Percentiles rank a stretch among this genome's conserved stretches.
phyloP scores from a whole-genome alignment of 2,329 filamentous ascomycete species.

The Anthostomella pinea region DNA sequence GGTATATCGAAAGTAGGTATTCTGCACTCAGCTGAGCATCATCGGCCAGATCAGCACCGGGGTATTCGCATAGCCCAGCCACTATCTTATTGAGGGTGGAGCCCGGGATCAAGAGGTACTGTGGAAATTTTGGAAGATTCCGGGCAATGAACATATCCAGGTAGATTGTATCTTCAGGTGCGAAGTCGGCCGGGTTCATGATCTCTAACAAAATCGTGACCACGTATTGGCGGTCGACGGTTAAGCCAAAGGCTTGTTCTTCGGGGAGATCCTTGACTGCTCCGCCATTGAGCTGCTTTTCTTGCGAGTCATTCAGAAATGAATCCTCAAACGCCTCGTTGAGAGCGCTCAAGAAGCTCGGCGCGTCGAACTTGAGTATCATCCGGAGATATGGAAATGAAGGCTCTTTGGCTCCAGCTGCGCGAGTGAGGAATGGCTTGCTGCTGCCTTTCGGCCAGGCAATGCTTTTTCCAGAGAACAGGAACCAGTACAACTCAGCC shows the following conservation, averaged over 20 bases:
- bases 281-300: slow-evolving; percentile 56
- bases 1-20: slow-evolving; percentile 90
- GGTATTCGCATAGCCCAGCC: slow-evolving; percentile 79
- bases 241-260: slow-evolving; percentile 65
- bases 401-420: slow-evolving; percentile 57
- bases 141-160: slow-evolving; percentile 98
- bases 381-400: slow-evolving; percentile 83
- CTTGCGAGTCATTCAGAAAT: slow-evolving; percentile 79
- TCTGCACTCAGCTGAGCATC: slow-evolving; percentile 97
- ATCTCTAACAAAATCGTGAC: slow-evolving; percentile 87
- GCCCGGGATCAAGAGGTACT: slow-evolving; percentile 88
- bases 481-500: slow-evolving; percentile 84
- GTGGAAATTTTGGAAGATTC: slow-evolving; percentile 93
- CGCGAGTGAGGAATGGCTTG: slow-evolving; percentile 59
- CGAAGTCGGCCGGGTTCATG: slow-evolving; percentile 77
- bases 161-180: slow-evolving; percentile 81
- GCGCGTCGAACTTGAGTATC: slow-evolving; percentile 82
- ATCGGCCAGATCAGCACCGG: slow-evolving; percentile 75
- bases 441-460: slow-evolving; percentile 68
- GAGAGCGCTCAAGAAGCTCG: slow-evolving; percentile 89
- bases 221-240: slow-evolving; percentile 87
- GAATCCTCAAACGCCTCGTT: slow-evolving; percentile 97
- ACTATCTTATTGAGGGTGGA: slow-evolving; percentile 80
- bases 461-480: slow-evolving; percentile 81
- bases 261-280: slow-evolving; percentile 53